Conservation (phyloP, 2,329 filamentous ascomycete genomes). For the Dactylellina sp. region DNA sequence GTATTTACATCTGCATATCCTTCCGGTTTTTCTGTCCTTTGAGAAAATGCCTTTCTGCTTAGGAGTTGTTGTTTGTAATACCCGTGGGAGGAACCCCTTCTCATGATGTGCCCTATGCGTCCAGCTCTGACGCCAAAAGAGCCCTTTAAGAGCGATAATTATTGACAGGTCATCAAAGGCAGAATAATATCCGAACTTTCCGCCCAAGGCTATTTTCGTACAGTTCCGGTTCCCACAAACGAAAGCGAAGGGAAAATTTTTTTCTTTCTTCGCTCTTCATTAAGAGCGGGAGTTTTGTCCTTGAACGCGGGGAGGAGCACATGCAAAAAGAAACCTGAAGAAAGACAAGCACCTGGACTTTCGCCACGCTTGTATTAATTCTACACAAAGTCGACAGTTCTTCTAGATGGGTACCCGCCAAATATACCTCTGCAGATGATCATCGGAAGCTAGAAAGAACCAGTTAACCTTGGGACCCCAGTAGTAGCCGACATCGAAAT, state of each 20-base stretch:
- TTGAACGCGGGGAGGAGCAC: constrained; percentile 44
- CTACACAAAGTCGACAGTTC: constrained; percentile 18
- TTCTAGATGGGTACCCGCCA: constrained; percentile 19
- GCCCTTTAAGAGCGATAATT: constrained; percentile 55
- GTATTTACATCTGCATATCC: constrained; percentile 38
- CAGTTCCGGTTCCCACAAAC: constrained; percentile 33
- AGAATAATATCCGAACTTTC: constrained; percentile 50
- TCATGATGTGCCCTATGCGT: constrained; percentile 38
- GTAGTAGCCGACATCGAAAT: constrained; percentile 38
- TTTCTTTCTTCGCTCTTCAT: constrained; percentile 9
- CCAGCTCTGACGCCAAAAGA: constrained; percentile 48
- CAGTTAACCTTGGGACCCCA: constrained; percentile 38
- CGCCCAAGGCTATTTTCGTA: constrained; percentile 25
- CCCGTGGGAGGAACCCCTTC: constrained; percentile 42
- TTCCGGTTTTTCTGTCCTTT: constrained; percentile 26
- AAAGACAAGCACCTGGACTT: constrained; percentile 18
- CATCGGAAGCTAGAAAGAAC: constrained; percentile 7
- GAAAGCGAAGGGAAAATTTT: constrained; percentile 28
- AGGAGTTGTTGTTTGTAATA: constrained; percentile 54
- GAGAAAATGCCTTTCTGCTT: constrained; percentile 33
- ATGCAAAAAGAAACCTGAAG: constrained; percentile 38
- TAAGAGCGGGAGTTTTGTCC: constrained; percentile 18
- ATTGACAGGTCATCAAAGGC: constrained; percentile 40
- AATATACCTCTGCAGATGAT: constrained; percentile 39
- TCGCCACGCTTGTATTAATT: constrained; percentile 23